Conservation (phyloP, 495 filamentous ascomycete species). For the Beverwykella pulmonaria region DNA sequence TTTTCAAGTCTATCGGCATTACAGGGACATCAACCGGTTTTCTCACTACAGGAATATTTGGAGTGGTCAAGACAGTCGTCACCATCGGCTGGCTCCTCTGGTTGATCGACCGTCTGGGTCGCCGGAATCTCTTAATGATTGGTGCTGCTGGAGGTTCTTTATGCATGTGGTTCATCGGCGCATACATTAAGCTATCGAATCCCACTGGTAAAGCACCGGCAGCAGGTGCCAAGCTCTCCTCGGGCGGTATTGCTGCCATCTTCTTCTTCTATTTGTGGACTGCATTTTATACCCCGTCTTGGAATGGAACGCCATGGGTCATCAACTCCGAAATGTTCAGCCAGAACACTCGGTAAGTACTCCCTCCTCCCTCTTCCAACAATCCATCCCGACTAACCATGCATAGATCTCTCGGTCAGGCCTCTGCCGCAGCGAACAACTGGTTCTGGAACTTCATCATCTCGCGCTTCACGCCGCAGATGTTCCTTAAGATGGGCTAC, state of each 20-base stretch:
- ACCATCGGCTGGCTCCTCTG: conserved; percentile 63
- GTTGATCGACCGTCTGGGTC: conserved; percentile 62
- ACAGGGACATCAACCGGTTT: conserved; percentile 33
- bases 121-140: conserved; percentile 58
- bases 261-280: conserved; percentile 85
- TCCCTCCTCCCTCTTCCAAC: background rate
- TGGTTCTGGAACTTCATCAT: conserved; percentile 80
- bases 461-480: conserved; percentile 72
- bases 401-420: conserved; percentile 60
- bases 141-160: conserved; percentile 57
- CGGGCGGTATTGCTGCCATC: conserved; percentile 68
- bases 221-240: conserved; percentile 47
- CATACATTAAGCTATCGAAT: conserved; percentile 53
- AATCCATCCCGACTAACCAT: background rate
- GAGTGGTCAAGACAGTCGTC: conserved; percentile 51
- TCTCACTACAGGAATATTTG: conserved; percentile 41
- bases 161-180: conserved; percentile 62
- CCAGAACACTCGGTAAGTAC: conserved; percentile 38
- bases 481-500: conserved; percentile 70
- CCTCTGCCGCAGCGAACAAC: conserved; percentile 68
- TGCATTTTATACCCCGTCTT: conserved; percentile 73
- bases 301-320: conserved; percentile 63
- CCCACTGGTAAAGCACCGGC: conserved; percentile 46
- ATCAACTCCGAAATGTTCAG: conserved; percentile 48
- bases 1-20: conserved; percentile 41